Base-by-base conservation (phyloP, 768 basidiomycete species). In the Tricholoma flavovirens region DNA sequence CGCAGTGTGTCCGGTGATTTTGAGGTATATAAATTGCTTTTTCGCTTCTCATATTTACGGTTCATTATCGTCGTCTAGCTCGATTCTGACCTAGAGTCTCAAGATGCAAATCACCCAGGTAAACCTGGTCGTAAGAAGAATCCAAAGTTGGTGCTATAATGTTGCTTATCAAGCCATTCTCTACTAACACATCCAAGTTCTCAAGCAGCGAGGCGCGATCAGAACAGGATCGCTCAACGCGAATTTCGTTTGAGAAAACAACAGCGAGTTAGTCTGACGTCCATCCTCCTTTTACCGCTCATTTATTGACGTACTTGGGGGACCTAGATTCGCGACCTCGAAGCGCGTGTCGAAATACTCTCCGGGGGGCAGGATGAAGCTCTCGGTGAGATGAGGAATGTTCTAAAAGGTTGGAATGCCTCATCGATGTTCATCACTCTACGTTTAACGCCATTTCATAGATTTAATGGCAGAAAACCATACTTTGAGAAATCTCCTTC, bases 181-280 rank as follows among this genome's bases (percentile, higher is more conserved):
- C 5, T 40, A 11, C 43, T 24, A 51, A 43, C 26, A 52, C 59
- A 51, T 56, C 67, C 24, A 56, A 93, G 90, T 73, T 93, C 90
- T 19, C 91, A 93, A 72, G 90, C 90, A 32, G 90, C 91, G 12
- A 76, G 90, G 63, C 82, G 90, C 61, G 90, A 93, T 73, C 90
- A 93, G 68, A 93, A 93, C 66, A 82, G 90, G 52, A 93, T 96
- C 53, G 94, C 94, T 1, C 94, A 96, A 67, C 82, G 94, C 15
- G 94, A 97, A 68, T 97, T 96, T 66, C 83, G 94, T 50, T 74
- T 94, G 51, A 78, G 94, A 64, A 97, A 97, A 68, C 94, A 96
- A 65, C 93, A 95, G 60, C 79, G 87, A 68, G 87, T 87, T 56
- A 56, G 76, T 71, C 8, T 51, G 24, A 19, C 51, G 8, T 58